Evolutionary conservation across 164 flowering plant genomes (phyloP), one percentile per base, ranked within the genome.

Genomic region (Stephania yunnanensis): DNA sequence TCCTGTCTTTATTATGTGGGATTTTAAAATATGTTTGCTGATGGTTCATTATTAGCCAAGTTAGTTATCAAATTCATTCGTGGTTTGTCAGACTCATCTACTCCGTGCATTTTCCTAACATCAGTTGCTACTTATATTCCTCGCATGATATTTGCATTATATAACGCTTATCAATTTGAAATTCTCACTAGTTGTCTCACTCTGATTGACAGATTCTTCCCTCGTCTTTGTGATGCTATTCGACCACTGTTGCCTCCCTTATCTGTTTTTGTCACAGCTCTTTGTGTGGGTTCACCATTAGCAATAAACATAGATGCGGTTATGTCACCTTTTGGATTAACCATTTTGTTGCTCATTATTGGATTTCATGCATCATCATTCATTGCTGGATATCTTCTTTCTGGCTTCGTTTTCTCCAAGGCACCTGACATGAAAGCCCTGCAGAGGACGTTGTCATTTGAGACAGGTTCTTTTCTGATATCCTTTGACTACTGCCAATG

Each of bases 201-300:
- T 78, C 44, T 75, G 70, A 31, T n/a, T 52, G 42, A 11, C 87
- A 90, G 99, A 82, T 88, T 88, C 76, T 84, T 91, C 74, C 98
- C 99, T 10, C 65, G 73, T 78, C 73, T 92, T 22, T 88, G 89
- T 77, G 80, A 81, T 81, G 90, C 89, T 8, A 90, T 95, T 69
- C 82, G 96, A 22, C 99, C 98, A 53, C 79, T 95, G 75, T 78
- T 95, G 83, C 97, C 98, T 58, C 90, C 92, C 36, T 84, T 95
- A 1, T 95, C 99, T 46, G 98, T 95, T 15, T 82, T 92, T 74
- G 98, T 93, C 73, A 92, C 98, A 70, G 92, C 98, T 77, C 86
- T 85, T 13, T 95, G 99, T 82, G 97, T 92, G 82, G 98, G 99
- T 73, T 91, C 99, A 66, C 98, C 98, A 70, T 89, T 95, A 70